Percentiles rank a stretch among this genome's conserved stretches.
phyloP scores from a whole-genome alignment of 140 eudicot species.

The Bidens hawaiensis region DNA sequence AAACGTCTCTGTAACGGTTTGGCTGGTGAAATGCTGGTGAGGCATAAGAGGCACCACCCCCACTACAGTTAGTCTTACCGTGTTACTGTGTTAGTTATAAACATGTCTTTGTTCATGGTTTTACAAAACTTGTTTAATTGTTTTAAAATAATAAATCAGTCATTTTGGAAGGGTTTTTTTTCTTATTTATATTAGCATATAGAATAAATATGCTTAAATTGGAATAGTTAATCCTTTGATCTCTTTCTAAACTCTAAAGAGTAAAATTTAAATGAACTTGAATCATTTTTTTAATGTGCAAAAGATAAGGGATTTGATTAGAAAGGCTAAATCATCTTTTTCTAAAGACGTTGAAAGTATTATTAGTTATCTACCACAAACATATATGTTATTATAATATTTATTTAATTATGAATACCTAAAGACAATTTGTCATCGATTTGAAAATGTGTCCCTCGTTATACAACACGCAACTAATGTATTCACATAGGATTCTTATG shows the following conservation, averaged over 20 bases:
- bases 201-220: background rate
- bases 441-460: slow-evolving; percentile 32
- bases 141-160: too few species aligned
- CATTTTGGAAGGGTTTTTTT: too few species aligned
- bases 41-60: too few species aligned
- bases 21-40: too few species aligned
- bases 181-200: too few species aligned
- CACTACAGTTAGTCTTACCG: too few species aligned
- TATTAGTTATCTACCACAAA: background rate
- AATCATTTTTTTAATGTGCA: background rate
- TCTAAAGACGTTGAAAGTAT: background rate
- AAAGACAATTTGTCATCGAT: slow-evolving; percentile 29
- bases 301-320: background rate
- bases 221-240: too few species aligned
- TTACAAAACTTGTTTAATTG: too few species aligned
- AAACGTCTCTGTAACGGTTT: too few species aligned
- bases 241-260: too few species aligned
- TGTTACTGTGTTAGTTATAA: too few species aligned
- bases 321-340: slow-evolving; percentile 14
- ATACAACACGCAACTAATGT: slow-evolving; percentile 26
- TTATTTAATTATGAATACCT: slow-evolving; percentile 11
- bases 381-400: background rate
- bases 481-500: slow-evolving; percentile 32
- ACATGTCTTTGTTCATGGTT: too few species aligned
- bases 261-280: background rate